Evolutionary conservation across 148 eudicot species (phyloP).

Genomic region (Spergularia bocconei): DNA sequence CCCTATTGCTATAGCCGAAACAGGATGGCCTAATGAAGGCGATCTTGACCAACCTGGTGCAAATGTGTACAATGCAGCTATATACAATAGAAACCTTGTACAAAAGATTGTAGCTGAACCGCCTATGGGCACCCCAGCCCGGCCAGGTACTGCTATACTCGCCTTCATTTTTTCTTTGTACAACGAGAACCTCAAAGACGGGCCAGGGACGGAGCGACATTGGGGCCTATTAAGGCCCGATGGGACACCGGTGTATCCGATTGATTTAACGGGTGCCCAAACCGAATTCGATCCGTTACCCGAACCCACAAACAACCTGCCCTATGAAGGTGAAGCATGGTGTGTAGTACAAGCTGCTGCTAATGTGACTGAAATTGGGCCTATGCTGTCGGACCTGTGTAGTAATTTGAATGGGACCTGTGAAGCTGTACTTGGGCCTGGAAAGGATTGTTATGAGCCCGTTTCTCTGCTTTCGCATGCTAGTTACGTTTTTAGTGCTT

Average conservation of each 20-base stretch:
- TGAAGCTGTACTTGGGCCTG: slow-evolving; percentile 45
- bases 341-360: slow-evolving; percentile 49
- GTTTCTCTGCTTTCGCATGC: slow-evolving; percentile 55
- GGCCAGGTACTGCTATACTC: slow-evolving; percentile 55
- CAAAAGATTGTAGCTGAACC: slow-evolving; percentile 41
- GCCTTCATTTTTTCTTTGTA: slow-evolving; percentile 68
- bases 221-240: slow-evolving; percentile 61
- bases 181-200: slow-evolving; percentile 64
- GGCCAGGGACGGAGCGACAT: slow-evolving; percentile 72
- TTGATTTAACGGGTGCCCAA: slow-evolving; percentile 43
- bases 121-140: slow-evolving; percentile 72
- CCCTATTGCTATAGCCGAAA: slow-evolving; percentile 55
- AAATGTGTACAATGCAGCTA: slow-evolving; percentile 65
- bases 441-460: slow-evolving; percentile 61
- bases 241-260: slow-evolving; percentile 43
- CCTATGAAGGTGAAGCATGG: slow-evolving; percentile 58
- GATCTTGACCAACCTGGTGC: slow-evolving; percentile 72
- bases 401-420: slow-evolving; percentile 46
- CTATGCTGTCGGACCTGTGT: slow-evolving; percentile 38
- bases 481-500: slow-evolving; percentile 67
- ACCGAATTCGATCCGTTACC: slow-evolving; percentile 25
- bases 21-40: slow-evolving; percentile 87
- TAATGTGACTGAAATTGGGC: slow-evolving; percentile 29
- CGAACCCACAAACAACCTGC: slow-evolving; percentile 34
- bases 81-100: slow-evolving; percentile 68